Evolutionary conservation across 1,284 basidiomycete species (phyloP).

Genomic region (Vanrija pseudolonga): DNA sequence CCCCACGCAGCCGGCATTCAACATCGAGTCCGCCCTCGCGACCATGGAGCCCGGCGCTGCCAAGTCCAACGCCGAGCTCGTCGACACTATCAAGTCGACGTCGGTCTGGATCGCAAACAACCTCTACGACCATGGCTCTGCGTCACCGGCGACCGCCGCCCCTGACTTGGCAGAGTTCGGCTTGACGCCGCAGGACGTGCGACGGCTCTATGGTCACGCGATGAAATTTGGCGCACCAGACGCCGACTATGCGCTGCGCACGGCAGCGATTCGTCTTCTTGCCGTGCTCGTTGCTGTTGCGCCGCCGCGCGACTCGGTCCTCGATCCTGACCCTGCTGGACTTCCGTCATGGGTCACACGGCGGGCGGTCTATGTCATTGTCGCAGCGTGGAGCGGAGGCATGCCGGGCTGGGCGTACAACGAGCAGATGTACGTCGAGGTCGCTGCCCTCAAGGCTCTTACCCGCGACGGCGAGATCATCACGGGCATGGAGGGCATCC

Average conservation of each 20-base stretch:
- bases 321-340: slow-evolving; percentile 10
- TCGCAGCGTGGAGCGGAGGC: slow-evolving; percentile 19
- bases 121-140: slow-evolving; percentile 13
- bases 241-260: slow-evolving; percentile 29
- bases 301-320: slow-evolving; percentile 24
- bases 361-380: slow-evolving; percentile 28
- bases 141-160: not conserved
- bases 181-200: slow-evolving; percentile 18
- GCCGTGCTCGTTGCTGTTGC: slow-evolving; percentile 31
- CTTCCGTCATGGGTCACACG: slow-evolving; percentile 27
- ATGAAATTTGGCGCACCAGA: slow-evolving; percentile 24
- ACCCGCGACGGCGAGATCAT: slow-evolving; percentile 33
- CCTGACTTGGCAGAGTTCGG: slow-evolving; percentile 12
- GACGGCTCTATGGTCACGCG: slow-evolving; percentile 28
- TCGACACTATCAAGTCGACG: slow-evolving; percentile 35
- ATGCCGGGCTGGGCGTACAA: slow-evolving; percentile 12
- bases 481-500: slow-evolving; percentile 33
- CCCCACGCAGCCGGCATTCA: slow-evolving; percentile 17
- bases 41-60: slow-evolving; percentile 29
- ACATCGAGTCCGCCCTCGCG: slow-evolving; percentile 31
- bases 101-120: slow-evolving; percentile 31
- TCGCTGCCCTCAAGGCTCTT: slow-evolving; percentile 36
- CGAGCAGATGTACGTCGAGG: slow-evolving; percentile 38
- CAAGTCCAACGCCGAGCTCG: slow-evolving; percentile 19
- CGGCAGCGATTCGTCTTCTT: slow-evolving; percentile 36